Percentiles rank a stretch among this genome's conserved stretches.
Evolutionary conservation across 495 filamentous ascomycete genomes (phyloP).

Genomic region (Neurospora sp.): DNA sequence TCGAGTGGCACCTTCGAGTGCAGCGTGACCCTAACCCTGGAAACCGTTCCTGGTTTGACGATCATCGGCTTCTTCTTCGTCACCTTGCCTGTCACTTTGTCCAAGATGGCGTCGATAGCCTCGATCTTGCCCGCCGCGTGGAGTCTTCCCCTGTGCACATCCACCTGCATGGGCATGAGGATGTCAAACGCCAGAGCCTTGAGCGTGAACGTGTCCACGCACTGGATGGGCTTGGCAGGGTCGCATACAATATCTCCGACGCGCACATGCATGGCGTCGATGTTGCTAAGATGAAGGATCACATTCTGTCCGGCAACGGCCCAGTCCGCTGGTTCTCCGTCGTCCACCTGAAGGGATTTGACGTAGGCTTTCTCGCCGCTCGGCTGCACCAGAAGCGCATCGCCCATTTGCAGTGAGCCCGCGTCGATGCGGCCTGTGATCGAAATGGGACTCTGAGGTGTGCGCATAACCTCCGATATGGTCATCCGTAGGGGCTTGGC

Average conservation of each 20-base stretch:
- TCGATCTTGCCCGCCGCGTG: constrained; percentile 67
- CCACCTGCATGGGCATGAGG: constrained; percentile 76
- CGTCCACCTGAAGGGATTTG: constrained; percentile 66
- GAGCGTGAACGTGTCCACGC: constrained; percentile 57
- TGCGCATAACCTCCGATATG: constrained; percentile 55
- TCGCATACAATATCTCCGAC: constrained; percentile 78
- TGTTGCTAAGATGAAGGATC: constrained; percentile 71
- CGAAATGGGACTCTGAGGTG: constrained; percentile 69
- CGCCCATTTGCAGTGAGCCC: constrained; percentile 74
- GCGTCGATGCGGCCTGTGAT: constrained; percentile 81
- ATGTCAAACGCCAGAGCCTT: constrained; percentile 87
- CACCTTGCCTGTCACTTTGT: constrained; percentile 59
- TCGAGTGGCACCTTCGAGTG: constrained; percentile 70
- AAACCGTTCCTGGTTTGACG: constrained; percentile 63
- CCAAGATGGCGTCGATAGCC: constrained; percentile 57
- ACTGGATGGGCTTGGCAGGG: constrained; percentile 53
- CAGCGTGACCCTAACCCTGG: constrained; percentile 57
- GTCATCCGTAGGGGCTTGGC: constrained; percentile 77
- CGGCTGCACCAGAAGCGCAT: constrained; percentile 68
- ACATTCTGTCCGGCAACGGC: constrained; percentile 93
- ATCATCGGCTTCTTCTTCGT: constrained; percentile 79
- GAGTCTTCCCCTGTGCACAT: constrained; percentile 76
- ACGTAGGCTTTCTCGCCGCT: constrained; percentile 67
- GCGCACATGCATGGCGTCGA: constrained; percentile 72
- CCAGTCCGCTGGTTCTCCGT: constrained; percentile 61